Base-by-base conservation (phyloP, 768 basidiomycete genomes). In the Termitomyces sp. region DNA sequence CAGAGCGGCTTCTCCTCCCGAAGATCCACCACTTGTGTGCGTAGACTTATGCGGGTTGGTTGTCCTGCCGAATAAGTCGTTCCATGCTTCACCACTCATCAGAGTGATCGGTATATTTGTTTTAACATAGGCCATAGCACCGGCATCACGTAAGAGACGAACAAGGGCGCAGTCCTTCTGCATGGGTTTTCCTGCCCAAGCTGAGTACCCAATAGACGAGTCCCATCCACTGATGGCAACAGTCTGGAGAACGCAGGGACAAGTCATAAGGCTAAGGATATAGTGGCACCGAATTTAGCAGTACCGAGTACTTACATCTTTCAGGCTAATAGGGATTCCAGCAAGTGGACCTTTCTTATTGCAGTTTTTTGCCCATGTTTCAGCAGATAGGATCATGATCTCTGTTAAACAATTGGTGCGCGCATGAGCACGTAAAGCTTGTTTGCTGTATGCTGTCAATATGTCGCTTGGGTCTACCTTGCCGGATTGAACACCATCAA, bases 41-140 rank as follows among this genome's bases (percentile, higher is more conserved):
- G 74, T 76, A 18, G 65, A 65, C 54, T 84, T 84, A 69, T 86
- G 79, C 0, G 87, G 87, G 64, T 88, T 89, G 31, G 75, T 78
- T 0, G 85, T 81, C 54, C 71, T 70, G 1, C 86, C 86, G 63
- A 84, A 88, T 0, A 86, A 71, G 61, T 85, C 81, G 36, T 83
- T 84, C 22, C 69, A 59, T 4, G 82, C 78, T 62, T 85, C 85
- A 52, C 82, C 81, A n/a, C 82, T 81, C 51, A 86, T 73, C 36
- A 86, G 77, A 0, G 81, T 85, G 51, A 78, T 75, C 0, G 85
- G 86, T 7, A 84, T 69, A 48, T 83, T 84, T n/a, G 87, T 89
- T 69, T 89, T 89, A 60, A 83, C 83, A 60, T 79, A 86, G 15
- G 85, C 81, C 36, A 89, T 73, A 0, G 87, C 87, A 36, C 87